A percentile compares a stretch with the other conserved stretches of the same genome.
phyloP scores from a whole-genome alignment of 371 early-diverging fungal species.

The Rhizopus delemar region DNA sequence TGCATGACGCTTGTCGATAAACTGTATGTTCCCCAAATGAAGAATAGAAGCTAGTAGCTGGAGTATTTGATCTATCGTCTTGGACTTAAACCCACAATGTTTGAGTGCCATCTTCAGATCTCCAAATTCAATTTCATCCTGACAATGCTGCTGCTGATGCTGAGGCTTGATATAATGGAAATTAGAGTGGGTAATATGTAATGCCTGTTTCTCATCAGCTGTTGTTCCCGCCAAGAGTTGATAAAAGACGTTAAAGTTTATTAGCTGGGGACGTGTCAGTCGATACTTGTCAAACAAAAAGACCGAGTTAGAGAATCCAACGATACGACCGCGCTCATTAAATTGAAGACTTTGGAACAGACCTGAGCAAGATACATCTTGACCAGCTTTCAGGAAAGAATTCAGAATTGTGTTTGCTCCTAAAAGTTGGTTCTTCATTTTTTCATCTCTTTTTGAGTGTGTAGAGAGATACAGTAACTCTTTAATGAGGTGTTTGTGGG shows the following conservation, averaged over 20 bases:
- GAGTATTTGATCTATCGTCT: slow-evolving; percentile 68
- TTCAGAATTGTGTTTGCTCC: slow-evolving; percentile 62
- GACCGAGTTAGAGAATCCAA: slow-evolving; percentile 75
- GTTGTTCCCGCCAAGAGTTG: slow-evolving; percentile 68
- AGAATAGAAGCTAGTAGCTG: slow-evolving; percentile 76
- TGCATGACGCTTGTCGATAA: slow-evolving; percentile 51
- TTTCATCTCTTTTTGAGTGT: slow-evolving; percentile 55
- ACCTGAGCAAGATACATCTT: slow-evolving; percentile 70
- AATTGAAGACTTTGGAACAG: slow-evolving; percentile 84
- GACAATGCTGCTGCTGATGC: slow-evolving; percentile 27
- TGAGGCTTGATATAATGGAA: slow-evolving; percentile 56
- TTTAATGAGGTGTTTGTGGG: slow-evolving; percentile 61
- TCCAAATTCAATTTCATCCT: slow-evolving; percentile 39
- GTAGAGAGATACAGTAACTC: slow-evolving; percentile 65
- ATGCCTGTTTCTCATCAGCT: slow-evolving; percentile 57
- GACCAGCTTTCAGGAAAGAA: slow-evolving; percentile 64
- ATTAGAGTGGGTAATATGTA: slow-evolving; percentile 58
- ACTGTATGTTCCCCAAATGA: slow-evolving; percentile 74
- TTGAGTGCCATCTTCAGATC: slow-evolving; percentile 71
- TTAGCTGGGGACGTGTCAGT: slow-evolving; percentile 56
- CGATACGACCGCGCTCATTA: slow-evolving; percentile 72
- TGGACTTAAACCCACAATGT: slow-evolving; percentile 72
- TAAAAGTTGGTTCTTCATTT: slow-evolving; percentile 61
- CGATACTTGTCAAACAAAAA: slow-evolving; percentile 81
- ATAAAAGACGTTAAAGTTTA: slow-evolving; percentile 86